Percentiles rank a stretch among this genome's conserved stretches.
Conservation (phyloP, 805 yeast genomes). For the Wickerhamiella qilinensis region DNA sequence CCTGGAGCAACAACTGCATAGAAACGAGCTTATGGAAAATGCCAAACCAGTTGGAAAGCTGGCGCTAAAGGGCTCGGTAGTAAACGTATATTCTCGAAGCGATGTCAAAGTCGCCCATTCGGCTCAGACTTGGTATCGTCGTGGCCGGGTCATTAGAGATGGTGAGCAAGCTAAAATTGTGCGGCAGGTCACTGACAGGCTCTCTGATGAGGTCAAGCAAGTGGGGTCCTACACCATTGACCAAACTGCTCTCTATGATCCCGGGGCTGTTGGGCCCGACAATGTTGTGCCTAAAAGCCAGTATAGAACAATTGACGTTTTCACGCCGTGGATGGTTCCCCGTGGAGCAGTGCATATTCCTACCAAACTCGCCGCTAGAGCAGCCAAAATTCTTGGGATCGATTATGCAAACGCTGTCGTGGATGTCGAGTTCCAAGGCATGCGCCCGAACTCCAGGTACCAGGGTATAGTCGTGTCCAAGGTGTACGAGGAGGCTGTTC, state of each 20-base stretch:
- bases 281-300: slow-evolving; percentile 55
- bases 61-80: slow-evolving; percentile 28
- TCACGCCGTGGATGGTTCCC: slow-evolving; percentile 69
- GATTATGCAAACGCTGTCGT: slow-evolving; percentile 81
- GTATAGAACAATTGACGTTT: slow-evolving; percentile 73
- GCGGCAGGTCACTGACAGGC: slow-evolving; percentile 17
- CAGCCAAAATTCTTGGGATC: slow-evolving; percentile 53
- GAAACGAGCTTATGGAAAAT: slow-evolving; percentile 52
- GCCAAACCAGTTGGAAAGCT: slow-evolving; percentile 57
- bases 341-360: slow-evolving; percentile 49
- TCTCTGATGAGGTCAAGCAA: slow-evolving; percentile 12
- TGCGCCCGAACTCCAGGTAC: slow-evolving; percentile 35
- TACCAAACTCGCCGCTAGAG: slow-evolving; percentile 38
- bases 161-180: slow-evolving; percentile 50
- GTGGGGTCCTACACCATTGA: slow-evolving; percentile 47
- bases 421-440: slow-evolving; percentile 54
- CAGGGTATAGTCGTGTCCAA: slow-evolving; percentile 63
- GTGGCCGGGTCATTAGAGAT: slow-evolving; percentile 56
- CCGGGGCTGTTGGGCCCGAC: slow-evolving; percentile 36
- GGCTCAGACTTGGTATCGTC: slow-evolving; percentile 73
- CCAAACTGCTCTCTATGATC: slow-evolving; percentile 57
- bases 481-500: slow-evolving; percentile 45
- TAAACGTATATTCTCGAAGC: slow-evolving; percentile 39
- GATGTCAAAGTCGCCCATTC: slow-evolving; percentile 51
- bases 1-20: slow-evolving; percentile 54